These are phyloP conservation scores for Saturnispora ahearnii DNA, from an alignment of 805 yeast genomes.

Conservation along the genomic window DNA sequence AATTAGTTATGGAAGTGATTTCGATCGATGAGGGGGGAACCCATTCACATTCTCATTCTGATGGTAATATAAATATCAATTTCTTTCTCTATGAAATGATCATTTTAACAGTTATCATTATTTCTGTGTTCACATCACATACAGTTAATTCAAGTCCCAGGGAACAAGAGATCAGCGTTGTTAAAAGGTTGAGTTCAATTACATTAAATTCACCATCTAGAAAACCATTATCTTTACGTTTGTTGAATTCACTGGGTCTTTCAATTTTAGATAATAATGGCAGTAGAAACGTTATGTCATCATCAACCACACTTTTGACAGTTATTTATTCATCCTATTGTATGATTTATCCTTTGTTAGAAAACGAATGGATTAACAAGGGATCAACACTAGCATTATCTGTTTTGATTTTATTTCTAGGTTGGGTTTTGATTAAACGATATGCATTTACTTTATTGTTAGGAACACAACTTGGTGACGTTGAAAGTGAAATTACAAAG, in stretches of 20 bases:
- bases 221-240: conserved; percentile 5
- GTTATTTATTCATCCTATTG: conserved; percentile 24
- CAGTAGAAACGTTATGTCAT: conserved; percentile 15
- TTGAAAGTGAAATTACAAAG: conserved; percentile 32
- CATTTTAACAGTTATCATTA: conserved; percentile 18
- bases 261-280: conserved; percentile 2
- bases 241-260: conserved; percentile 5
- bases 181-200: conserved; percentile 22
- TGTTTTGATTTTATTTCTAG: conserved; percentile 17
- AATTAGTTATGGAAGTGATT: conserved; percentile 39
- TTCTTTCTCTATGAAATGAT: conserved; percentile 24
- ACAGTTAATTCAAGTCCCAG: conserved; percentile 10
- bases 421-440: conserved; percentile 34
- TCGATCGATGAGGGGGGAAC: conserved; percentile 14
- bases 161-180: conserved; percentile 2
- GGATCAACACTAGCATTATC: conserved; percentile 22
- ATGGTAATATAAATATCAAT: conserved; percentile 14
- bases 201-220: conserved; percentile 20
- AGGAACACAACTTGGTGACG: conserved; percentile 40
- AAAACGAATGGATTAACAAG: conserved; percentile 18
- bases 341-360: conserved; percentile 24
- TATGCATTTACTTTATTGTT: conserved; percentile 46
- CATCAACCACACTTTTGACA: conserved; percentile 40
- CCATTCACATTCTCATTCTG: conserved; percentile 23
- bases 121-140: conserved; percentile 30